A percentile compares a stretch with the other conserved stretches of the same genome.
Evolutionary conservation across 2,329 filamentous ascomycete species (phyloP).

Genomic region (Pseudopyricularia javanii): DNA sequence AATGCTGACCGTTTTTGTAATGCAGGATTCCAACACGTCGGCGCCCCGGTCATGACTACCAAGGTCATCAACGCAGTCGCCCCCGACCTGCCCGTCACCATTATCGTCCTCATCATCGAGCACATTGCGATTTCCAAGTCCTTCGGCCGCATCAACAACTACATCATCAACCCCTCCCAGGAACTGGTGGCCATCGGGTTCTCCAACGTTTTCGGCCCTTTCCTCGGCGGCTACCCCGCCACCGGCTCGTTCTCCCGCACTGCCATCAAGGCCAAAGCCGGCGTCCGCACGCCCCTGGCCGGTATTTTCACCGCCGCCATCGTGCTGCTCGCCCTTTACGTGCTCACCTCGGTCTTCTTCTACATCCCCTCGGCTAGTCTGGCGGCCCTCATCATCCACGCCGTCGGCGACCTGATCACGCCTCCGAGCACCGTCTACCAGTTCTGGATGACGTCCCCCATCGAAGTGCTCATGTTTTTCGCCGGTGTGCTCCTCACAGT

Average conservation of each 20-base stretch:
- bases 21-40: slow-evolving; percentile 65
- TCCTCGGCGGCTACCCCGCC: slow-evolving; percentile 81
- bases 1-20: not conserved
- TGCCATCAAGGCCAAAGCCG: slow-evolving; percentile 94
- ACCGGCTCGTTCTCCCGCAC: slow-evolving; percentile 95
- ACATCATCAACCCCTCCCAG: slow-evolving; percentile 88
- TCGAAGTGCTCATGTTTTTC: slow-evolving; percentile 9
- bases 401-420: slow-evolving; percentile 56
- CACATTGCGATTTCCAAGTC: slow-evolving; percentile 97
- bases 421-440: slow-evolving; percentile 4
- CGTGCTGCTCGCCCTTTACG: slow-evolving; percentile 83
- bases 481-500: slow-evolving; percentile 9
- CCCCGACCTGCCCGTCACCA: slow-evolving; percentile 64
- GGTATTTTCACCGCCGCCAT: slow-evolving; percentile 79
- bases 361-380: slow-evolving; percentile 79
- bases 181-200: slow-evolving; percentile 92
- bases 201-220: slow-evolving; percentile 79
- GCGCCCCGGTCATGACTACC: slow-evolving; percentile 55
- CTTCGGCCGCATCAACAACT: slow-evolving; percentile 92
- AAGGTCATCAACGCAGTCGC: slow-evolving; percentile 57
- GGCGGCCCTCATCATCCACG: slow-evolving; percentile 87
- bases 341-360: slow-evolving; percentile 78
- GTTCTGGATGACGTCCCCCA: slow-evolving; percentile 36
- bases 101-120: slow-evolving; percentile 93
- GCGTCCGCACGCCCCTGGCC: slow-evolving; percentile 81